phyloP scores from a whole-genome alignment of 371 early-diverging fungal genomes.

The Syncephalis fuscata region DNA sequence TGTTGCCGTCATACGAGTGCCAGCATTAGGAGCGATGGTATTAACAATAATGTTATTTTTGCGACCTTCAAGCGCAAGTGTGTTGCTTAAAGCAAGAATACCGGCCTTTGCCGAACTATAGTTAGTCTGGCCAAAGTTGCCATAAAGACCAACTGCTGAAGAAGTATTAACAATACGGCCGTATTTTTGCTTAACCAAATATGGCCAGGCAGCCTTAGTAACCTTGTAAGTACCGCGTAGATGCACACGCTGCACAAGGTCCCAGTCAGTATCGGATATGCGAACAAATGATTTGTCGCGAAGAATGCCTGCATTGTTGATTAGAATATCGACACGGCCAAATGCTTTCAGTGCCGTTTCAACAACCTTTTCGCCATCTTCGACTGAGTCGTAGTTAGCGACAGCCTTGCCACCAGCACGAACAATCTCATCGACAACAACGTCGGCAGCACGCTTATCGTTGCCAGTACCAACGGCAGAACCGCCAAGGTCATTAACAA shows the following conservation, averaged over 20 bases:
- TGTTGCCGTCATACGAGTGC: slow-evolving; percentile 93
- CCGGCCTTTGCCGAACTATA: slow-evolving; percentile 88
- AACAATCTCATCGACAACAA: slow-evolving; percentile 87
- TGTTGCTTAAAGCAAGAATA: slow-evolving; percentile 74
- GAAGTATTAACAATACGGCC: slow-evolving; percentile 71
- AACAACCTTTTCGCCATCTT: slow-evolving; percentile 90
- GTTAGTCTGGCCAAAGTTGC: slow-evolving; percentile 98
- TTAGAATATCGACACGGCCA: slow-evolving; percentile 84
- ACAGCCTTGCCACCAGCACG: slow-evolving; percentile 88
- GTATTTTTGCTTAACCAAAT: slow-evolving; percentile 87
- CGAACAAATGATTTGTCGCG: slow-evolving; percentile 90
- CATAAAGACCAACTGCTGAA: slow-evolving; percentile 94
- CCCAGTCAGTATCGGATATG: slow-evolving; percentile 95
- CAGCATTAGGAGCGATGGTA: slow-evolving; percentile 96
- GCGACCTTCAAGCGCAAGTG: slow-evolving; percentile 87
- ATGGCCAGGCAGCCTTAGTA: slow-evolving; percentile 93
- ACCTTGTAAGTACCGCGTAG: slow-evolving; percentile 89
- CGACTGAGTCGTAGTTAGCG: slow-evolving; percentile 94
- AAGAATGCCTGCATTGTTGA: slow-evolving; percentile 97
- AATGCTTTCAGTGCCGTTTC: slow-evolving; percentile 91
- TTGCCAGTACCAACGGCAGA: slow-evolving; percentile 26
- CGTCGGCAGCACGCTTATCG: slow-evolving; percentile 72
- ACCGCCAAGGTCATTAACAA: slow-evolving; percentile 84
- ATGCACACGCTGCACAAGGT: slow-evolving; percentile 82
- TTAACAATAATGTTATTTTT: slow-evolving; percentile 85